Conservation (phyloP, 192 early-diverging fungal species). For the Gryganskiella cystojenkinii region DNA sequence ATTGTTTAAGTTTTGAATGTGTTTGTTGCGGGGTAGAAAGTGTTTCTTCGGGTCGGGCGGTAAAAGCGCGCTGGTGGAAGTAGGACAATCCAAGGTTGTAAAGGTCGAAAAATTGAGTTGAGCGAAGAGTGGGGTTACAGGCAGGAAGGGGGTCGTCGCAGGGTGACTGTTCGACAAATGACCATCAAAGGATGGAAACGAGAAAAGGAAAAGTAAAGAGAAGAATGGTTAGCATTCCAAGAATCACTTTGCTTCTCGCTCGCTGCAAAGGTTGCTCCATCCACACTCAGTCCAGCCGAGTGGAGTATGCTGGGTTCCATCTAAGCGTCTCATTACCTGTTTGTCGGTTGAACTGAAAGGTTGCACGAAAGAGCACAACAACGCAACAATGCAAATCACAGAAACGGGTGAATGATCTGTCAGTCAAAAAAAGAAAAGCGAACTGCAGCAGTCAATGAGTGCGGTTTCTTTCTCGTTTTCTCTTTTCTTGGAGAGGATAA, state of each 20-base stretch:
- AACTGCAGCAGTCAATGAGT: too few relatives aligned
- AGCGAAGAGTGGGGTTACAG: background rate
- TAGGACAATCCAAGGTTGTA: background rate
- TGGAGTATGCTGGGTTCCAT: background rate
- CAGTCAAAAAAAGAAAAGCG: too few relatives aligned
- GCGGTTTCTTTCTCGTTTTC: too few relatives aligned
- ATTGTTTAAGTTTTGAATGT: constrained; percentile 8
- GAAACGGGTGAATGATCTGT: too few relatives aligned
- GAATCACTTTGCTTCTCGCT: background rate
- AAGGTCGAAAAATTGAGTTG: background rate
- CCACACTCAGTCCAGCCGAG: background rate
- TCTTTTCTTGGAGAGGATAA: too few relatives aligned
- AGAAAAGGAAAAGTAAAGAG: background rate
- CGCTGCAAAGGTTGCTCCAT: background rate
- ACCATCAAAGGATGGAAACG: too few relatives aligned
- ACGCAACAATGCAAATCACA: too few relatives aligned
- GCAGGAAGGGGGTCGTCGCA: background rate
- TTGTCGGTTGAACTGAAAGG: too few relatives aligned
- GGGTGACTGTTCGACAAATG: too few relatives aligned
- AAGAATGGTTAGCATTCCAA: background rate
- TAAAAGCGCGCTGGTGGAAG: background rate
- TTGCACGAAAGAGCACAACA: too few relatives aligned
- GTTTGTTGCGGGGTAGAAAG: too few relatives aligned
- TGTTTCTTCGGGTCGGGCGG: background rate
- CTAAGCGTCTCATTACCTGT: background rate